Conservation (phyloP, 257 asterid species). For the Capsicum rhomboideum region DNA sequence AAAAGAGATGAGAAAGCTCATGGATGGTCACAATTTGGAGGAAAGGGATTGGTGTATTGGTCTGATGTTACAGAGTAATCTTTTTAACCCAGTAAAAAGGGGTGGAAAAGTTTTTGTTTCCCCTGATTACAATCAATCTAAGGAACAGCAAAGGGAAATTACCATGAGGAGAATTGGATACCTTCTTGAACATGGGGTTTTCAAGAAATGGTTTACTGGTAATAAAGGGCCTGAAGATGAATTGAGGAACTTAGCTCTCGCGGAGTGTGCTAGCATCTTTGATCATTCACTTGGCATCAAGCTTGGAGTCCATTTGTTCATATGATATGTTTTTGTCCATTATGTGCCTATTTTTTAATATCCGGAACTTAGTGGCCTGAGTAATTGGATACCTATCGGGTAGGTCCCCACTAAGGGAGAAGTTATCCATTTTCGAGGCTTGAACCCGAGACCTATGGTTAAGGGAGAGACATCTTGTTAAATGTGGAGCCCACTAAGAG, state of each 20-base stretch:
- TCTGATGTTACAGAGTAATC: conserved; percentile 59
- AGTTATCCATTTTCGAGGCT: too few relatives aligned
- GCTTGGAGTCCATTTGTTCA: conserved; percentile 76
- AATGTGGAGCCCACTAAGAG: too few relatives aligned
- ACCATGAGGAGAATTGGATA: conserved; percentile 84
- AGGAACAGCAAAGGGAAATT: conserved; percentile 97
- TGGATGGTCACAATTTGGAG: conserved; percentile 71
- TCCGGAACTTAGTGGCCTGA: too few relatives aligned
- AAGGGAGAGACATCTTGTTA: neutral
- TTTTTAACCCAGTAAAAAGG: conserved; percentile 56
- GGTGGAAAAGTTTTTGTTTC: conserved; percentile 72
- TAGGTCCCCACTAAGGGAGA: too few relatives aligned
- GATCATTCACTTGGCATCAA: conserved; percentile 92
- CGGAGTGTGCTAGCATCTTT: conserved; percentile 63
- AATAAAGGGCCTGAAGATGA: conserved; percentile 61
- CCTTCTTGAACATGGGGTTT: conserved; percentile 70
- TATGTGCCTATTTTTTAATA: neutral
- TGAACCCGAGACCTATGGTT: neutral
- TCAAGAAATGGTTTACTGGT: conserved; percentile 73
- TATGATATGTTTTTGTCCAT: conserved; percentile 45
- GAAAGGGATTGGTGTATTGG: conserved; percentile 85
- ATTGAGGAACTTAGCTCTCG: conserved; percentile 74
- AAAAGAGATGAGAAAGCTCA: conserved; percentile 55
- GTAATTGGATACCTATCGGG: too few relatives aligned
- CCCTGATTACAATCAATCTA: conserved; percentile 88